Base-by-base conservation (phyloP, 257 asterid species). In the Schizonepeta tenuifolia region DNA sequence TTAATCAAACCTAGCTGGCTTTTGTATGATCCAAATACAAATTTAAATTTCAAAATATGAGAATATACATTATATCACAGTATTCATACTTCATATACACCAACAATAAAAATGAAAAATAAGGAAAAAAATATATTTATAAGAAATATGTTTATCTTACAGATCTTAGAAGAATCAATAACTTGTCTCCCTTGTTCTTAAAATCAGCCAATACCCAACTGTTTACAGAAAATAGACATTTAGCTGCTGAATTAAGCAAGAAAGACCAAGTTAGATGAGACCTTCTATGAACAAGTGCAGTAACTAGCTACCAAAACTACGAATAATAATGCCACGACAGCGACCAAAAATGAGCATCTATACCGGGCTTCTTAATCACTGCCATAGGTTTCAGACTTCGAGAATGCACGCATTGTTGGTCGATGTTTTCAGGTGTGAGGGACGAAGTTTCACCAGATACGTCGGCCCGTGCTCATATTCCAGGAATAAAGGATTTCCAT, bases 271-370 rank as follows among this genome's bases (percentile, higher is more conserved):
- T 49, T 20, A 15, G 64, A 63, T 20, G 46, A 72, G 73, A 31
- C 70, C 24, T 47, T 24, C 46, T 21, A 70, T 24, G 73, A 44
- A 77, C 77, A 69, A 69, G 35, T 60, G 67, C 38, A 55, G 51
- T 64, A 56, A 46, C 64, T 28, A 35, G 22, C 81, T 47, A 68
- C 59, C 58, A 20, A 41, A 65, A 63, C 26, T 33, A 73, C 2
- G 2, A 14, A 14, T 40, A 46, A 24, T 40, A 33, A 18, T 7
- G 33, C 13, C 51, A 31, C 18, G 13, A 43, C 9, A 17, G 54
- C 69, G 64, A 62, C 82, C 62, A 44, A 72, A 33, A 72, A 28
- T 18, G 38, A 72, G 75, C 63, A 78, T 67, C 56, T 67, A 53
- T 38, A 53, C 67, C 44, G 50, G 24, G 69, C 67, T 21, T 57